Base-by-base conservation (phyloP, 1,284 basidiomycete genomes). In the Irpex sp. region DNA sequence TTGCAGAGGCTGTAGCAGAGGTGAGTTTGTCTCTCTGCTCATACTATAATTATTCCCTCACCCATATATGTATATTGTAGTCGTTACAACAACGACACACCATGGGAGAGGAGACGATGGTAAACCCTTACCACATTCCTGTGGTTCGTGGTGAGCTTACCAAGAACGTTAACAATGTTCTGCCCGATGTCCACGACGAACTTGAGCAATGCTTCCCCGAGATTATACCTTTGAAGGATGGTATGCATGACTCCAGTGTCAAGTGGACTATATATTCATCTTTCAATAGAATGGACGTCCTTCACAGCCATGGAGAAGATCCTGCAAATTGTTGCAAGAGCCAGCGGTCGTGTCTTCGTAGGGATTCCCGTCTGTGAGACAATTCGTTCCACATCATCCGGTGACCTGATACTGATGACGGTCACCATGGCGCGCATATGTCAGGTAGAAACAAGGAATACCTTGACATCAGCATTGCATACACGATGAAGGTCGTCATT, bases 381-480 rank as follows among this genome's bases (percentile, higher is more conserved):
- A 33, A 19, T 8, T 58, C 35, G 18, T 39, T 54, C 14, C 8
- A 16, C 65, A 16, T 66, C 61, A 35, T 67, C 23, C 49, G 12
- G 16, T 57, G 14, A 12, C 42, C 14, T 45, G 14, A 45, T 45
- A 16, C 49, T 51, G 16, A 51, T 5, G 21, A 21, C 5, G 18
- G 9, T 51, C 19, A 21, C n/a, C 49, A 19, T 51, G 49, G 10
- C 16, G 19, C 49, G 23, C 37, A 18, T 33, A 19, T 54, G 8
- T 6, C 54, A 76, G 74, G 74, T 63, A 71, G 74, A 10, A 65
- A 77, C 51, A 66, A 70, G 2, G 79, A 78, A 6, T 80, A 73
- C 59, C 65, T 75, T 0, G 67, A 72, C 16, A 67, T 78, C 4
- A 73, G 74, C 51, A 72, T 78, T 23, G 61, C 74, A 6, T 79